These are phyloP conservation scores for Hericium erinaceus DNA, from an alignment of 768 basidiomycete genomes.

Conservation along the genomic window DNA sequence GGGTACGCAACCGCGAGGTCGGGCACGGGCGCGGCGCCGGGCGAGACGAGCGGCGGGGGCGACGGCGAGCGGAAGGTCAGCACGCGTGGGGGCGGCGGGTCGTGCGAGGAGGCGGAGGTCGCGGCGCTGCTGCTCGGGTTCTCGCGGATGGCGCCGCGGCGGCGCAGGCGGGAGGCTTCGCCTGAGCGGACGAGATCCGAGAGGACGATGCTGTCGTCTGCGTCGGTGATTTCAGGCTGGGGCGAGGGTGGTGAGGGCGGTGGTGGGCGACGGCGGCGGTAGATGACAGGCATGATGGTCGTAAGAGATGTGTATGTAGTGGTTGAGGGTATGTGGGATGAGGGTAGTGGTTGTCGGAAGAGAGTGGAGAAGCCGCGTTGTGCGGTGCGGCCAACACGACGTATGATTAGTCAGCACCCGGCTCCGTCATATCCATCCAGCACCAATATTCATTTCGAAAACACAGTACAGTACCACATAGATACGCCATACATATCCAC, in stretches of 20 bases:
- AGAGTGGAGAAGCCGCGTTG: neutral
- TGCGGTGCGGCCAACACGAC: neutral
- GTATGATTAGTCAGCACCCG: neutral
- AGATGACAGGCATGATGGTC: constrained; percentile 12
- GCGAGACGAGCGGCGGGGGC: neutral
- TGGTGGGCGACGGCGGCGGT: constrained; percentile 2
- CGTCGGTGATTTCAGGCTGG: constrained; percentile 27
- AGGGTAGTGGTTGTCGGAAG: neutral
- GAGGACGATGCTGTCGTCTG: constrained; percentile 61
- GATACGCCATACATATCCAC: neutral
- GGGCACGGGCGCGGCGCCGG: neutral
- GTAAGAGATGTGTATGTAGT: neutral
- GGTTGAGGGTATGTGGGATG: neutral
- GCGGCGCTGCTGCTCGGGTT: constrained; percentile 26
- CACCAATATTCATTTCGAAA: neutral
- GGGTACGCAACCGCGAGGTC: constrained; percentile 1
- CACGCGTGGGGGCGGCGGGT: neutral
- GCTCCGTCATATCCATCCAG: neutral
- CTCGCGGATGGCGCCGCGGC: constrained; percentile 52
- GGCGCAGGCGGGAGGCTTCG: constrained; percentile 63
- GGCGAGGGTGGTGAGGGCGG: constrained; percentile 1
- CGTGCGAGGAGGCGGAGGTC: constrained; percentile 14
- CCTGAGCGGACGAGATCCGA: constrained; percentile 68
- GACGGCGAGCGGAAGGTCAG: neutral
- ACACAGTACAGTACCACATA: neutral